Evolutionary conservation across 345 rosid genomes (phyloP).

Genomic region (Citrus sp.): DNA sequence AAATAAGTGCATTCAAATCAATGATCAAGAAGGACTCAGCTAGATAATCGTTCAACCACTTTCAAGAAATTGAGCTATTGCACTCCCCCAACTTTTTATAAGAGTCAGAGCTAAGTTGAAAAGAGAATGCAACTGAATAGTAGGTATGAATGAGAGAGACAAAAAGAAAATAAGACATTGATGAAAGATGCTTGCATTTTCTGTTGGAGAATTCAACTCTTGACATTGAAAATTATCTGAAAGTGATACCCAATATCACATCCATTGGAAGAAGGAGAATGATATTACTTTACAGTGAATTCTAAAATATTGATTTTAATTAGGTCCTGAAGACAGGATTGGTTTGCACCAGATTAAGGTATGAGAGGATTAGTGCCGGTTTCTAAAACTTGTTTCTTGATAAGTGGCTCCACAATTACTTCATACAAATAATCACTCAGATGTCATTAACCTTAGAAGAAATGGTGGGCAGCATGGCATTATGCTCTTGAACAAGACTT

Average conservation of each 20-base stretch:
- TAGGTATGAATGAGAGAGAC: not conserved
- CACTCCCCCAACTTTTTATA: not conserved
- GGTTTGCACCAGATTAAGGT: not conserved
- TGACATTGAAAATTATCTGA: not conserved
- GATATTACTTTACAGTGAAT: not conserved
- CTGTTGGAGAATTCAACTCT: not conserved
- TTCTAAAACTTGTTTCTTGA: not conserved
- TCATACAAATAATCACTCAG: not conserved
- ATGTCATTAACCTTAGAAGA: constrained; percentile 49
- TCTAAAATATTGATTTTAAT: not conserved
- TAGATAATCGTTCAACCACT: not conserved
- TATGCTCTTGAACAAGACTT: constrained; percentile 58
- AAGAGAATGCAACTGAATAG: not conserved
- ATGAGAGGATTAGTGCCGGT: not conserved
- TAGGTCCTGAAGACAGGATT: not conserved
- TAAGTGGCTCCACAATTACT: not conserved
- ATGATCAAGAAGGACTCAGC: not conserved
- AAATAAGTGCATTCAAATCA: not conserved
- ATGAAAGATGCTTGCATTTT: not conserved
- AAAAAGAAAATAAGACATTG: not conserved
- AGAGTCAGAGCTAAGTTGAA: not conserved
- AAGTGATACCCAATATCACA: not conserved
- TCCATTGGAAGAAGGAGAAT: not conserved
- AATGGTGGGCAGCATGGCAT: constrained; percentile 76
- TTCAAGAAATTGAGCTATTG: not conserved